phyloP scores from a whole-genome alignment of 2,329 filamentous ascomycete genomes.

The Emergomyces orientalis region DNA sequence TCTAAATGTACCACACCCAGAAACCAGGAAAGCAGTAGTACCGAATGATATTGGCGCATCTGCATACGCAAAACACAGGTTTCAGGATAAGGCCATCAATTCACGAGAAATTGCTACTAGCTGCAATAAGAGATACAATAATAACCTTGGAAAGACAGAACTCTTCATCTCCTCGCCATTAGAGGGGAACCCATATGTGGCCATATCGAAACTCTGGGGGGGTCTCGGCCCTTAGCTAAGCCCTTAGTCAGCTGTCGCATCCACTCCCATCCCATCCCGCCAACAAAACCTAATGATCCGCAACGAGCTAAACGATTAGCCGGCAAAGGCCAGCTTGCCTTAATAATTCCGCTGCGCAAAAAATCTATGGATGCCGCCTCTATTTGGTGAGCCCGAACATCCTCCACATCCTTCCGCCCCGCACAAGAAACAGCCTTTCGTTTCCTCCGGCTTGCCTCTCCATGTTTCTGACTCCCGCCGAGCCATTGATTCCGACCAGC shows the following conservation, averaged over 20 bases:
- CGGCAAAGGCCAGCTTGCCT: conserved; percentile 7
- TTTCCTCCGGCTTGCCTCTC: conserved; percentile 1
- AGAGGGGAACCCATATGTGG: too few relatives aligned
- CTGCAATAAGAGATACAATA: too few relatives aligned
- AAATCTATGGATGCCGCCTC: background rate
- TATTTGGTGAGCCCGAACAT: background rate
- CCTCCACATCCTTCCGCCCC: background rate
- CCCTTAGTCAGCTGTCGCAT: background rate
- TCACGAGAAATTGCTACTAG: too few relatives aligned
- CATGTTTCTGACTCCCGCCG: background rate
- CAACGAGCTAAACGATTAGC: background rate
- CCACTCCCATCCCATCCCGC: background rate
- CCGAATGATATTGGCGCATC: too few relatives aligned
- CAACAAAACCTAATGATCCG: too few relatives aligned
- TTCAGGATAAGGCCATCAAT: too few relatives aligned
- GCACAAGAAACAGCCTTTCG: background rate
- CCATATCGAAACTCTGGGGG: too few relatives aligned
- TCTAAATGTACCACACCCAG: too few relatives aligned
- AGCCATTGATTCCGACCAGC: conserved; percentile 1
- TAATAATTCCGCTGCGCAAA: background rate
- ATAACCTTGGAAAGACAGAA: too few relatives aligned
- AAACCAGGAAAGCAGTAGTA: too few relatives aligned
- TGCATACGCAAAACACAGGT: too few relatives aligned
- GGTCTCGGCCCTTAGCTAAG: background rate
- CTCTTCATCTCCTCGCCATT: too few relatives aligned